A percentile compares a stretch with the other conserved stretches of the same genome.
phyloP scores from a whole-genome alignment of 331 rosid genomes.

The Quercus phellos region DNA sequence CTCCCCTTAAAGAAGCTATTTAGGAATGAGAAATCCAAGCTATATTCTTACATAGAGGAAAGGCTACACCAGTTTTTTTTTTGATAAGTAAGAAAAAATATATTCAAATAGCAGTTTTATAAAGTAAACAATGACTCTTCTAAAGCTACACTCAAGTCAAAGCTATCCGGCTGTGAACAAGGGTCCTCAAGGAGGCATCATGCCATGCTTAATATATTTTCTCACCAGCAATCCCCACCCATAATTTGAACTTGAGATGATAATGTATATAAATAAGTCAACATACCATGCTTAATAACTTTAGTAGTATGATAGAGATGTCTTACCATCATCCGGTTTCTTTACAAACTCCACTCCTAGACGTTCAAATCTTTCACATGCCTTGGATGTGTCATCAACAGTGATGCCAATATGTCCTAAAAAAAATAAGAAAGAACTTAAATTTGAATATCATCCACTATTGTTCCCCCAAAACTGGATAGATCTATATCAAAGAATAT shows the following conservation, averaged over 20 bases:
- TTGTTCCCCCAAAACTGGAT: not conserved
- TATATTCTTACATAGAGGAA: not conserved
- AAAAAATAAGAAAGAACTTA: not conserved
- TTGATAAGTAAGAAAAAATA: no score
- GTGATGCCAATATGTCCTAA: constrained; percentile 93
- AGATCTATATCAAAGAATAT: not conserved
- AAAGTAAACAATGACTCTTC: not conserved
- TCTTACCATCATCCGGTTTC: constrained; percentile 79
- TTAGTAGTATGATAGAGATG: not conserved
- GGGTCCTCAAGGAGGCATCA: not conserved
- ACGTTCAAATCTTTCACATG: constrained; percentile 85
- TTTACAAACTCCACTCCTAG: constrained; percentile 87
- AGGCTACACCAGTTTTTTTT: not conserved
- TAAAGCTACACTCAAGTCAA: not conserved
- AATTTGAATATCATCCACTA: not conserved
- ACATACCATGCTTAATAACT: not conserved
- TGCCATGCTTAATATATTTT: not conserved
- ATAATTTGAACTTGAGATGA: not conserved
- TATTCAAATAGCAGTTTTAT: not conserved
- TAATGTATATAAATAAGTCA: not conserved
- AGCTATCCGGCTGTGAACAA: not conserved
- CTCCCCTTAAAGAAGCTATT: not conserved
- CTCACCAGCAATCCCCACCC: not conserved
- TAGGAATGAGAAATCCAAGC: not conserved
- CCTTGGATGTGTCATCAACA: constrained; percentile 88